phyloP scores from a whole-genome alignment of 2,329 filamentous ascomycete species.

The Ophiostoma novo-ulmi region DNA sequence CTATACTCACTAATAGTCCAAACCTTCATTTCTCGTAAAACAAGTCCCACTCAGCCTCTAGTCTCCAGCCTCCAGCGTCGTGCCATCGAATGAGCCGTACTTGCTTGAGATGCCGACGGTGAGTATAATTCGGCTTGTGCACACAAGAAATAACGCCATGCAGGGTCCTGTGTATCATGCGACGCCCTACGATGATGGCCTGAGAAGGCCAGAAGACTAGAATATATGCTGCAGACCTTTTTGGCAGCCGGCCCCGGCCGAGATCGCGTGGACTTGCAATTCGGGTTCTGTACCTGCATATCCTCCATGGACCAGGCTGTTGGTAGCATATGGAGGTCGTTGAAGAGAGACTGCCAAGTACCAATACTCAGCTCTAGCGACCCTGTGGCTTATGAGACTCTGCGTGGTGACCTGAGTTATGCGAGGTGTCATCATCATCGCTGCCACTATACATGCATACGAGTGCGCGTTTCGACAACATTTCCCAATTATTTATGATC shows the following conservation, averaged over 20 bases:
- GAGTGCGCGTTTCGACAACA: too few species aligned
- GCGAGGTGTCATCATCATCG: not conserved
- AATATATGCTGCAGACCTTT: not conserved
- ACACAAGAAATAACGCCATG: not conserved
- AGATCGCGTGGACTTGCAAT: not conserved
- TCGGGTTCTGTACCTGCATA: not conserved
- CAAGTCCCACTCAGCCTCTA: not conserved
- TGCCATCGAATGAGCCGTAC: not conserved
- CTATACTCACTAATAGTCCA: not conserved
- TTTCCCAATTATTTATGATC: not conserved
- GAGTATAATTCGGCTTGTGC: not conserved
- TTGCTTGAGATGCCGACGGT: not conserved
- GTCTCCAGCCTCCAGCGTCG: not conserved
- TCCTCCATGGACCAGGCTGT: not conserved
- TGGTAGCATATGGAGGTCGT: not conserved
- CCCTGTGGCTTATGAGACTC: not conserved
- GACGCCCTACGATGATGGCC: not conserved
- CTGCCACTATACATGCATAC: not conserved
- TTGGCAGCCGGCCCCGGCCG: not conserved
- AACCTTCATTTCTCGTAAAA: not conserved
- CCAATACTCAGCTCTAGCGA: not conserved
- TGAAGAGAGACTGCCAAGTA: not conserved
- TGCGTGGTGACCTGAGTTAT: not conserved
- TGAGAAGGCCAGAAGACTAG: not conserved
- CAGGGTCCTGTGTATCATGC: not conserved